Conservation (phyloP, 768 basidiomycete genomes). For the Pleurotus platypus region DNA sequence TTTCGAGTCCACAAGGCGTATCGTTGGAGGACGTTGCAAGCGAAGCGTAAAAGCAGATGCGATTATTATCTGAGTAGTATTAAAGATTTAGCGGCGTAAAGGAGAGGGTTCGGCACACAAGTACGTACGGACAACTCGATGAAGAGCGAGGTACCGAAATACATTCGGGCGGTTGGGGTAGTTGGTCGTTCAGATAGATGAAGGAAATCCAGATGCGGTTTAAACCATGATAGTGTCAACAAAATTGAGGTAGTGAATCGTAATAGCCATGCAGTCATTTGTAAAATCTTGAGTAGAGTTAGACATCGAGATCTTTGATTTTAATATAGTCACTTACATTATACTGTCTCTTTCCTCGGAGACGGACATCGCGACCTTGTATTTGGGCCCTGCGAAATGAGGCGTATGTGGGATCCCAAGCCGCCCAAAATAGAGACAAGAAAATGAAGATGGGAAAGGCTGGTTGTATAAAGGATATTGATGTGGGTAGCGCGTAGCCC, state of each 20-base stretch:
- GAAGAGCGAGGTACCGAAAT: constrained; percentile 40
- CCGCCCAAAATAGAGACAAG: constrained; percentile 71
- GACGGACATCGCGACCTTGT: constrained; percentile 70
- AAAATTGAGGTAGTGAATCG: constrained; percentile 49
- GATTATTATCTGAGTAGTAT: constrained; percentile 39
- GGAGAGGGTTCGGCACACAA: not conserved
- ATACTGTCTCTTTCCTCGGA: constrained; percentile 61
- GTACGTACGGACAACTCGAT: constrained; percentile 57
- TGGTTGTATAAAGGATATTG: constrained; percentile 27
- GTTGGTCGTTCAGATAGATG: constrained; percentile 29
- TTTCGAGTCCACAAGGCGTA: constrained; percentile 65
- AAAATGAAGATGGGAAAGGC: constrained; percentile 47
- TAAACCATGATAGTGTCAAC: constrained; percentile 37
- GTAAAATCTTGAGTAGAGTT: constrained; percentile 42
- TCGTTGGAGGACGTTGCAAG: constrained; percentile 64
- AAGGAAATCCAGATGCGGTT: constrained; percentile 35
- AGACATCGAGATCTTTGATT: not conserved
- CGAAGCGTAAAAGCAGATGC: constrained; percentile 54
- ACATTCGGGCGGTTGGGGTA: constrained; percentile 35
- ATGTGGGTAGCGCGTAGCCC: constrained; percentile 24
- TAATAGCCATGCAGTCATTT: constrained; percentile 55
- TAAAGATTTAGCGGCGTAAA: not conserved
- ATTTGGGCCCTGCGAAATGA: constrained; percentile 53
- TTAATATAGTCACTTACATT: constrained; percentile 40
- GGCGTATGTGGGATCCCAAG: constrained; percentile 84